Percentiles rank a stretch among this genome's conserved stretches.
phyloP scores from a whole-genome alignment of 2,329 filamentous ascomycete genomes.

The Penicillium sp. region DNA sequence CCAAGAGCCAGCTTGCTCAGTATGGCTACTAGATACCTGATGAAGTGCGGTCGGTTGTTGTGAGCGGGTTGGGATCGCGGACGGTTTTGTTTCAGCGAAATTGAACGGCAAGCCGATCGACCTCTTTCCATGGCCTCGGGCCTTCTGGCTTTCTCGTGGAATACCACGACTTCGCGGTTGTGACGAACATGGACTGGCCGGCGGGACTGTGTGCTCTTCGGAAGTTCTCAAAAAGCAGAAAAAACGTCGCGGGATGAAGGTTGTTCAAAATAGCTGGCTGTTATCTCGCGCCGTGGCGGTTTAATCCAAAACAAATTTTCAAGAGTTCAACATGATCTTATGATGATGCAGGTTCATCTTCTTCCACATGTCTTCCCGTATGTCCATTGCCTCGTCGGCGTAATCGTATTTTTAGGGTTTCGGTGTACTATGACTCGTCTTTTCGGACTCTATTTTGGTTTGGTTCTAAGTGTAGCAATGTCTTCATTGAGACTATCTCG shows the following conservation, averaged over 20 bases:
- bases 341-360: conserved; percentile 25
- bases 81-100: conserved; percentile 41
- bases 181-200: conserved; percentile 35
- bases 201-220: conserved; percentile 30
- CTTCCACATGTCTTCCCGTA: conserved; percentile 7
- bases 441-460: no score
- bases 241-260: conserved; percentile 42
- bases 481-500: no score
- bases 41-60: conserved; percentile 40
- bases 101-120: conserved; percentile 43
- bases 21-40: conserved; percentile 76
- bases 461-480: no score
- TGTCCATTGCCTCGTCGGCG: not conserved
- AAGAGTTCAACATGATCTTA: conserved; percentile 38
- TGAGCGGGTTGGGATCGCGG: conserved; percentile 42
- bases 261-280: conserved; percentile 44
- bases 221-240: conserved; percentile 31
- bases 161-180: conserved; percentile 34
- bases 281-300: conserved; percentile 43
- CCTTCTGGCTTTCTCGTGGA: conserved; percentile 29
- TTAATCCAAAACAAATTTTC: conserved; percentile 43
- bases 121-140: conserved; percentile 31
- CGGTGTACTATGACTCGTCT: no score
- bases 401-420: not conserved
- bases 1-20: conserved; percentile 80